Conservation (phyloP, 2,329 filamentous ascomycete species). For the Nothomitra cinnamomea region DNA sequence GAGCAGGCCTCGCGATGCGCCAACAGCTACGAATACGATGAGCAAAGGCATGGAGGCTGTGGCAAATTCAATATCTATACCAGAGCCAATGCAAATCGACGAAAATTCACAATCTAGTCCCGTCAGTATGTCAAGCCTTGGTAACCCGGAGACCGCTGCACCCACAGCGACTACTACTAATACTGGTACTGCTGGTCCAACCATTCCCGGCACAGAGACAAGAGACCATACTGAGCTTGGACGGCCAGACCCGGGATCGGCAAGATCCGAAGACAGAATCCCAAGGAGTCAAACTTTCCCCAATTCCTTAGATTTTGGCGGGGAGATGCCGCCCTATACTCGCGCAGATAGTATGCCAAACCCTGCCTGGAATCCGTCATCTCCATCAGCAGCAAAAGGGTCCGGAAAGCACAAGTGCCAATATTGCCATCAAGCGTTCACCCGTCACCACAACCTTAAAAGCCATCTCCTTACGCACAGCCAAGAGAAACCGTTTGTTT, state of each 20-base stretch:
- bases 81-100: constrained; percentile 28
- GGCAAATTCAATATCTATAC: constrained; percentile 31
- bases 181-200: constrained; percentile 30
- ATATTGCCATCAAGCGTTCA: constrained; percentile 93
- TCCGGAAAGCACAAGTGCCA: constrained; percentile 71
- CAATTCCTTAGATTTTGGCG: constrained; percentile 42
- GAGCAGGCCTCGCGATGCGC: constrained; percentile 27
- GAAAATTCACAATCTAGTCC: constrained; percentile 32
- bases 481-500: constrained; percentile 94
- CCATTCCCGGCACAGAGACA: constrained; percentile 13
- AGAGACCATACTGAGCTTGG: constrained; percentile 16
- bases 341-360: constrained; percentile 42
- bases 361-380: constrained; percentile 42
- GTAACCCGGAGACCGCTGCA: constrained; percentile 30
- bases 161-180: constrained; percentile 32
- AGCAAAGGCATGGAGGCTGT: constrained; percentile 31
- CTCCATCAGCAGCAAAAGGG: constrained; percentile 48
- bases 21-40: constrained; percentile 24
- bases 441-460: constrained; percentile 91
- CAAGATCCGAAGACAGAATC: constrained; percentile 20
- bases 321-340: constrained; percentile 21
- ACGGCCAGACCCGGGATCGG: constrained; percentile 24
- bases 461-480: constrained; percentile 94
- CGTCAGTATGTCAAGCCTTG: constrained; percentile 36
- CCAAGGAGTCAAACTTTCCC: constrained; percentile 38